phyloP scores from a whole-genome alignment of 2,329 filamentous ascomycete species.

The Fusarium subglutinans region DNA sequence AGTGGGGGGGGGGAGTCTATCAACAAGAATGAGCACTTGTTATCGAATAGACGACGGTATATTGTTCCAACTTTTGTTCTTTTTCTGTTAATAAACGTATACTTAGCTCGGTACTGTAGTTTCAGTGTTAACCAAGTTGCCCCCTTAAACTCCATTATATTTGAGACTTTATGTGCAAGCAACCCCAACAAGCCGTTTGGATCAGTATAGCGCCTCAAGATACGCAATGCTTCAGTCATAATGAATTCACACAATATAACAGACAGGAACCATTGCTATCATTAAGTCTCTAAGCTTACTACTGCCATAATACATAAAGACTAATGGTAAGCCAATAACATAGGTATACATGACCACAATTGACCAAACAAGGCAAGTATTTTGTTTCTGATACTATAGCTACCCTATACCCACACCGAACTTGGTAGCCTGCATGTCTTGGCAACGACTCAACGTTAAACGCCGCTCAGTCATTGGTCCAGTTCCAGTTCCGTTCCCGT shows the following conservation, averaged over 20 bases:
- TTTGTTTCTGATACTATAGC: not conserved
- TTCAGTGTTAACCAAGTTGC: too few species aligned
- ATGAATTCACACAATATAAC: too few species aligned
- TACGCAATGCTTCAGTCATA: not conserved
- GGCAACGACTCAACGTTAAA: not conserved
- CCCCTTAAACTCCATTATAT: not conserved
- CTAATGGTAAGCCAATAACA: not conserved
- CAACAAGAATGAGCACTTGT: not conserved
- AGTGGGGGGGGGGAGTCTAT: constrained; percentile 10
- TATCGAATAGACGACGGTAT: not conserved
- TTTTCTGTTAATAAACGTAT: not conserved
- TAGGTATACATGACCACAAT: not conserved
- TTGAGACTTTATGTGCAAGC: too few species aligned
- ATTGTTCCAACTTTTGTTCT: not conserved
- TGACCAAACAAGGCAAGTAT: not conserved
- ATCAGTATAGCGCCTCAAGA: too few species aligned
- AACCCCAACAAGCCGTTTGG: too few species aligned
- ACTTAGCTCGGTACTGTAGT: too few species aligned
- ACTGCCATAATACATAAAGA: not conserved
- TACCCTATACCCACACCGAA: constrained; percentile 21
- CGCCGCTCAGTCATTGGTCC: not conserved
- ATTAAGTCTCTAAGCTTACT: too few species aligned
- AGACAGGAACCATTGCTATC: not conserved
- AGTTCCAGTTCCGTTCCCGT: not conserved
- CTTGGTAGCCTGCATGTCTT: constrained; percentile 6